Evolutionary conservation across 2,329 filamentous ascomycete species (phyloP), one percentile per base, ranked within the genome.

Genomic region (Epichloe glyceriae): DNA sequence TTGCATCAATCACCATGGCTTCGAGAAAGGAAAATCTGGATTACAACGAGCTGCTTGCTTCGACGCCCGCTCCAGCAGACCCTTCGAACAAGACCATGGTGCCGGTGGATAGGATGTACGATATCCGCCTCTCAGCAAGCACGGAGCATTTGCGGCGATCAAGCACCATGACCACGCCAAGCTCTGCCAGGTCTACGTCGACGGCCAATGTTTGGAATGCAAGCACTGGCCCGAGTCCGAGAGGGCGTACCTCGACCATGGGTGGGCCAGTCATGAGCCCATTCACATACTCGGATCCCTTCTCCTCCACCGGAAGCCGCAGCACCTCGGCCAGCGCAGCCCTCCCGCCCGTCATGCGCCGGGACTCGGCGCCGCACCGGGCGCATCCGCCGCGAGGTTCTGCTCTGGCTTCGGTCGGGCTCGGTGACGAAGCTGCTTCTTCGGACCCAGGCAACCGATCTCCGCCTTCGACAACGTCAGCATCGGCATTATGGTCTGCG

Each of bases 1-100:
- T 95, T 69, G 87, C 91, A 0, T 95, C 90, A 3, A 74, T 98
- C 46, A 96, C 91, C 1, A 86, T 96, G 82, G 91, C 91, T 4
- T 76, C 83, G 15, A 76, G 82, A 47, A 83, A 82, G 53, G 67
- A 70, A 0, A 66, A 64, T 33, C 61, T 69, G 6, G 69, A 72
- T 45, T 70, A 69, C 22, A 60, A 64, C 10, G 51, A 60, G 38
- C 66, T 62, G 46, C 67, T 62, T 38, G 53, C 66, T 34, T 53
- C 61, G 34, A 61, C 58, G 4, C 56, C 55, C 11, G 51, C 51
- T 3, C 57, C 61, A 10, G 22, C 26, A 12, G 56, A 60, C 42
- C 50, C 58, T 17, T 53, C 54, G 33, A 53, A 55, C 42, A 57
- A 60, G 45, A 55, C 57, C 54, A 54, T 67, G 64, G 65, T 77